These are phyloP conservation scores for Blastobotrys mokoenaii DNA, from an alignment of 805 yeast species.

Conservation along the genomic window DNA sequence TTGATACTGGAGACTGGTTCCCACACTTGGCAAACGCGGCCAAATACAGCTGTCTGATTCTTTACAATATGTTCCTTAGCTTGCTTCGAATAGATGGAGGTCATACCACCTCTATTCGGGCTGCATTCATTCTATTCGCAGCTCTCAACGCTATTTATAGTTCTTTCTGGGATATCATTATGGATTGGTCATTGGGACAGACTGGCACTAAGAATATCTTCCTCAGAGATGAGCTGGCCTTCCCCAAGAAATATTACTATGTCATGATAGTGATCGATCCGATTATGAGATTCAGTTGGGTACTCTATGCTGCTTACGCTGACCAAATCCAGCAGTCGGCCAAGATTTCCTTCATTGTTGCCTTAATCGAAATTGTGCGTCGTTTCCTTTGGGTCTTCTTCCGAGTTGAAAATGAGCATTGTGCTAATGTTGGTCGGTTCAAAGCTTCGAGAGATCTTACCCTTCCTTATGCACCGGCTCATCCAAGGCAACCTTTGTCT, in stretches of 20 bases:
- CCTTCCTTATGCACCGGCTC: conserved; percentile 60
- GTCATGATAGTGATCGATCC: conserved; percentile 67
- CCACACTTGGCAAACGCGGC: conserved; percentile 88
- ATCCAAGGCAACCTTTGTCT: conserved; percentile 6
- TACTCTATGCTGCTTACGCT: conserved; percentile 75
- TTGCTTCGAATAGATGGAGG: conserved; percentile 59
- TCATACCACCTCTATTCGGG: conserved; percentile 32
- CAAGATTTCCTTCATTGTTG: conserved; percentile 72
- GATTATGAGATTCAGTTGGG: conserved; percentile 80
- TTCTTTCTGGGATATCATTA: conserved; percentile 78
- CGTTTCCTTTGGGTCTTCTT: conserved; percentile 85
- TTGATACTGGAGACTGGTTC: conserved; percentile 91
- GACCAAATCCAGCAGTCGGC: conserved; percentile 80
- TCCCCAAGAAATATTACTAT: conserved; percentile 59
- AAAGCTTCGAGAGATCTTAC: conserved; percentile 85
- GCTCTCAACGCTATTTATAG: conserved; percentile 61
- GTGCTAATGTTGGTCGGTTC: conserved; percentile 75
- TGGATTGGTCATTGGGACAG: conserved; percentile 94
- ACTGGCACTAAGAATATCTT: conserved; percentile 46
- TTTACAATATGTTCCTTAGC: conserved; percentile 67
- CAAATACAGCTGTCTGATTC: conserved; percentile 61
- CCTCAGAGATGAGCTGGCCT: conserved; percentile 66
- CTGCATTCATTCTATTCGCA: conserved; percentile 66
- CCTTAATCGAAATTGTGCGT: conserved; percentile 71
- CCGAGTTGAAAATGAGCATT: conserved; percentile 95